phyloP scores from a whole-genome alignment of 768 basidiomycete genomes.

The Collybia nuda region DNA sequence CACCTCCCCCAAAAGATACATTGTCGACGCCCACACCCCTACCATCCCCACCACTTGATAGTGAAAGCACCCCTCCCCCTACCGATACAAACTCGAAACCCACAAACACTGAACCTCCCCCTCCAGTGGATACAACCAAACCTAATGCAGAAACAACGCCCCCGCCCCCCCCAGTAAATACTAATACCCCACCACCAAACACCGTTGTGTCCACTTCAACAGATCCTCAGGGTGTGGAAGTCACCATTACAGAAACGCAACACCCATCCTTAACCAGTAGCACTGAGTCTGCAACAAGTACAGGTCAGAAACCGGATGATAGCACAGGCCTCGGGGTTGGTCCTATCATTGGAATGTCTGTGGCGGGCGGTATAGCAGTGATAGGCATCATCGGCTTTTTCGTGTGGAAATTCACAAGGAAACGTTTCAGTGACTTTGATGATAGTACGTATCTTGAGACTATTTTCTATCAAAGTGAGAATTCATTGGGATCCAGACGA shows the following conservation, averaged over 20 bases:
- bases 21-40: constrained; percentile 6
- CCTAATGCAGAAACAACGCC: neutral
- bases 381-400: constrained; percentile 74
- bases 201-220: neutral
- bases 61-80: constrained; percentile 11
- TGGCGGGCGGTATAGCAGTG: constrained; percentile 76
- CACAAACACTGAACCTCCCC: neutral
- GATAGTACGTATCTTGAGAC: constrained; percentile 56
- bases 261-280: neutral
- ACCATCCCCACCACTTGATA: constrained; percentile 6
- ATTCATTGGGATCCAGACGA: constrained; percentile 46
- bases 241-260: neutral
- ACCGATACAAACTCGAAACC: constrained; percentile 8
- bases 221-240: neutral
- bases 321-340: constrained; percentile 56
- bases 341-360: constrained; percentile 78
- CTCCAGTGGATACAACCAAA: neutral
- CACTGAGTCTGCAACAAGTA: neutral
- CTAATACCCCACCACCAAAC: constrained; percentile 3
- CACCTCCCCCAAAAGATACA: neutral
- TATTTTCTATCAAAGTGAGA: constrained; percentile 5
- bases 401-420: constrained; percentile 85
- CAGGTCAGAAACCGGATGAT: constrained; percentile 2
- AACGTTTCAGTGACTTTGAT: constrained; percentile 73
- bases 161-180: constrained; percentile 3